Percentiles rank a stretch among this genome's conserved stretches.
Evolutionary conservation across 2,329 filamentous ascomycete genomes (phyloP).

Genomic region (Beauveria asiatica): DNA sequence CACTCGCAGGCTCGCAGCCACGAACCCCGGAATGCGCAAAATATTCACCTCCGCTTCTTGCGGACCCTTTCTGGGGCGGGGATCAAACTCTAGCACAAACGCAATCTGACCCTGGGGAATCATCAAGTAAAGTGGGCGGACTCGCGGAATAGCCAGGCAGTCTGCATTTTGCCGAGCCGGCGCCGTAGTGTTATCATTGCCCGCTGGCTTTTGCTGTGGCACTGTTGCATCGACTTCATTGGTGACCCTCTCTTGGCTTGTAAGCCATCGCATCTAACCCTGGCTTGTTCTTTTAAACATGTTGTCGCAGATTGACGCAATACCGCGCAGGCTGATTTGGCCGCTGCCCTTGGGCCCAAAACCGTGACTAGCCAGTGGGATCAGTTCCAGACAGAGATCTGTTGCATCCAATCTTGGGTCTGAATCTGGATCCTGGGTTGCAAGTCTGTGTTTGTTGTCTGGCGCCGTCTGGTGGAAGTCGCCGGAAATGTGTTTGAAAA

Average conservation of each 20-base stretch:
- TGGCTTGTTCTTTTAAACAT: not conserved
- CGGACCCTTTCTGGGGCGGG: not conserved
- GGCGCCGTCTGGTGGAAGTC: no score
- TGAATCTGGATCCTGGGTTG: not conserved
- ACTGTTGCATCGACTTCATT: not conserved
- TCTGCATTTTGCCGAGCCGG: constrained; percentile 9
- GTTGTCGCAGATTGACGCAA: no score
- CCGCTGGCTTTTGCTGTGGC: not conserved
- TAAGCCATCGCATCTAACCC: constrained; percentile 5
- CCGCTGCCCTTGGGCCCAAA: no score
- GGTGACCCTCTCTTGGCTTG: not conserved
- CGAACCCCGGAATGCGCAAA: constrained; percentile 7
- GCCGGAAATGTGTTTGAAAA: not conserved
- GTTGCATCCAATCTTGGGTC: not conserved
- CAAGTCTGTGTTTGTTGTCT: not conserved
- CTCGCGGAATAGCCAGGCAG: constrained; percentile 4
- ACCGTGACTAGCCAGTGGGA: not conserved
- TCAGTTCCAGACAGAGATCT: not conserved
- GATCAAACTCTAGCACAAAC: constrained; percentile 6
- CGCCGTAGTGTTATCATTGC: constrained; percentile 1
- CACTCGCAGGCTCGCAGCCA: not conserved
- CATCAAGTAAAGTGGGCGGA: not conserved
- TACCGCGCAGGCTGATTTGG: no score
- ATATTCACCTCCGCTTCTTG: not conserved
- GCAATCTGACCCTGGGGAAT: constrained; percentile 5